These are phyloP conservation scores for Zygnema cylindricum DNA, from an alignment of 139 green algal genomes.

Conservation along the genomic window DNA sequence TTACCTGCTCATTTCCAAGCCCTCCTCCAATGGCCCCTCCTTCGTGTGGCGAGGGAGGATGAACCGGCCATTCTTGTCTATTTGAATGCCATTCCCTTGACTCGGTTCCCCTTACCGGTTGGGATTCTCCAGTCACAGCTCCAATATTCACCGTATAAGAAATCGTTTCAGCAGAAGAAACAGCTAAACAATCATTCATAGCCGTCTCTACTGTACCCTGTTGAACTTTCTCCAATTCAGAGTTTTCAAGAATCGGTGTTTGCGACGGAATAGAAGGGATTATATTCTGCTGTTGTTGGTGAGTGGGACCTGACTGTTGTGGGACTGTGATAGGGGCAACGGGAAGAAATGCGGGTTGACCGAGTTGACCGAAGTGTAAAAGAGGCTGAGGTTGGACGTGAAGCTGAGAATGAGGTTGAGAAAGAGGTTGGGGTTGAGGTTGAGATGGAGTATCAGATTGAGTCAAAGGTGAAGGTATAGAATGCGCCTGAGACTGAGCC, in stretches of 20 bases:
- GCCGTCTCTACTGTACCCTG: too few species aligned
- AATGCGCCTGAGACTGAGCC: too few species aligned
- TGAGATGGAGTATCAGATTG: too few species aligned
- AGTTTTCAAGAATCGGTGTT: too few species aligned
- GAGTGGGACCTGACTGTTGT: background rate
- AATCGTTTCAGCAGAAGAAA: too few species aligned
- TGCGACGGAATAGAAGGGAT: too few species aligned
- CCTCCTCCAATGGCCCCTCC: background rate
- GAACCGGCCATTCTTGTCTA: background rate
- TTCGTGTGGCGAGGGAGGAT: background rate
- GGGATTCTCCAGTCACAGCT: too few species aligned
- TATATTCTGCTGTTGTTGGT: background rate
- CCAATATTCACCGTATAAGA: background rate
- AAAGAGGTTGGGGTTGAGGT: too few species aligned
- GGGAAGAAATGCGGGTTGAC: background rate
- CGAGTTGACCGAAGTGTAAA: constrained; percentile 12
- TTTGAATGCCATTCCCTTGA: background rate
- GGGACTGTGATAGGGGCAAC: background rate
- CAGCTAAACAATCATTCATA: too few species aligned
- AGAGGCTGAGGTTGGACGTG: constrained; percentile 14
- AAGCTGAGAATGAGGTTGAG: too few species aligned
- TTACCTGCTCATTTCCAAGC: background rate
- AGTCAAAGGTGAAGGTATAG: too few species aligned
- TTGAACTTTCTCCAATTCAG: too few species aligned
- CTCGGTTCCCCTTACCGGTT: background rate